phyloP scores from a whole-genome alignment of 805 yeast species.

The Ogataea neopini region DNA sequence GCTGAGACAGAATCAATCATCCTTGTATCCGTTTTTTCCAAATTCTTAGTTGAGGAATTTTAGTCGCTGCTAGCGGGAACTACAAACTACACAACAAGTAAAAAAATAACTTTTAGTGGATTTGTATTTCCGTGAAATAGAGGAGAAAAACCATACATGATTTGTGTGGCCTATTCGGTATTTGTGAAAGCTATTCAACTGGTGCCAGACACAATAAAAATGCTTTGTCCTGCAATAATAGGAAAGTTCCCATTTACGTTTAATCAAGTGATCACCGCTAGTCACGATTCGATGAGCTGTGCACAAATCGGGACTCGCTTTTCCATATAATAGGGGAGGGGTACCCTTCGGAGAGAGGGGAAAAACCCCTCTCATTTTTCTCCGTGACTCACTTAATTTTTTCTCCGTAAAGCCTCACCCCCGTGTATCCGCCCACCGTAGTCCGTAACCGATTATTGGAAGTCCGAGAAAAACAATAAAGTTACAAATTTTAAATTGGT shows the following conservation, averaged over 20 bases:
- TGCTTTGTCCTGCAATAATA: not conserved
- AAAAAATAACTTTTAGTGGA: too few species aligned
- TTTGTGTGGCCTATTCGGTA: not conserved
- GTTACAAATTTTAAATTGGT: not conserved
- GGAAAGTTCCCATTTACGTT: not conserved
- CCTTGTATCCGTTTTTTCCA: not conserved
- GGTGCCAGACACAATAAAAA: not conserved
- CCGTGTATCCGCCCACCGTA: conserved; percentile 3
- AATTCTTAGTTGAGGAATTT: not conserved
- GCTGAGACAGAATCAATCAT: too few species aligned
- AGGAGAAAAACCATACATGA: too few species aligned
- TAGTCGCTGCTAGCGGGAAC: not conserved
- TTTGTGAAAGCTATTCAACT: not conserved
- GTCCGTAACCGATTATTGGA: conserved; percentile 1
- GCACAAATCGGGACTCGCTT: not conserved
- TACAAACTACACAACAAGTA: not conserved
- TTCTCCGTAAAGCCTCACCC: conserved; percentile 4
- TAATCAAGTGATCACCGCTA: not conserved
- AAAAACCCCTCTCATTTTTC: conserved; percentile 4
- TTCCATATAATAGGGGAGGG: conserved; percentile 3
- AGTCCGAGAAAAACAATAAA: conserved; percentile 3
- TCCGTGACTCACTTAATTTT: conserved; percentile 6
- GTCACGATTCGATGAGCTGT: conserved; percentile 1
- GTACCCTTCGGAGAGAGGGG: conserved; percentile 3
- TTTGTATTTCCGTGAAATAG: too few species aligned